Conservation (phyloP, 2,329 filamentous ascomycete genomes). For the Uncinocarpus reesii region DNA sequence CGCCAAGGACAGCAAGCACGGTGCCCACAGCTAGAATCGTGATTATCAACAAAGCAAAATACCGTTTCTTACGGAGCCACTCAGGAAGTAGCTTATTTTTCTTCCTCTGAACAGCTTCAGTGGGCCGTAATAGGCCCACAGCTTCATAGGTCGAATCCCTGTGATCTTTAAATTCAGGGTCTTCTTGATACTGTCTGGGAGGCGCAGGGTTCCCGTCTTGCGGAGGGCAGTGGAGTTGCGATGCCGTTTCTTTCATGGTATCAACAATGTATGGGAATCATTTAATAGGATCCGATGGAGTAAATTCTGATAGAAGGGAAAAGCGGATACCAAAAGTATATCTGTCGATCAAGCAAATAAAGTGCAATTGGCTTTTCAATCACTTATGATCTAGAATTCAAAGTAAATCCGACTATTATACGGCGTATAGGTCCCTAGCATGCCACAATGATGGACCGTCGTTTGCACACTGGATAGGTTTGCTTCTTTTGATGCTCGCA, state of each 20-base stretch:
- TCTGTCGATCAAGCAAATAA: too few relatives aligned
- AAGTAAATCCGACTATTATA: too few relatives aligned
- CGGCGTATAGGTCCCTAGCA: too few relatives aligned
- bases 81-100: background rate
- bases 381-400: too few relatives aligned
- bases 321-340: too few relatives aligned
- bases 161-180: background rate
- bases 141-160: constrained; percentile 3
- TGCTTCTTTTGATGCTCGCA: constrained; percentile 5
- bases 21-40: constrained; percentile 2
- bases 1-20: constrained; percentile 10
- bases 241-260: background rate
- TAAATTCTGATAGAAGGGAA: too few relatives aligned
- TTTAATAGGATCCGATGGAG: too few relatives aligned
- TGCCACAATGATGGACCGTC: too few relatives aligned
- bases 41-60: constrained; percentile 7
- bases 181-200: background rate
- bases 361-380: too few relatives aligned
- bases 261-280: background rate
- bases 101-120: background rate
- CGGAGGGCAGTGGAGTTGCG: background rate
- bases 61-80: constrained; percentile 8
- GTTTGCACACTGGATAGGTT: background rate
- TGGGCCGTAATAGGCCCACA: constrained; percentile 1
- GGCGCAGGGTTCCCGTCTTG: background rate